Evolutionary conservation across 805 yeast genomes (phyloP).

Genomic region (Jamesozyma jinghongensis): DNA sequence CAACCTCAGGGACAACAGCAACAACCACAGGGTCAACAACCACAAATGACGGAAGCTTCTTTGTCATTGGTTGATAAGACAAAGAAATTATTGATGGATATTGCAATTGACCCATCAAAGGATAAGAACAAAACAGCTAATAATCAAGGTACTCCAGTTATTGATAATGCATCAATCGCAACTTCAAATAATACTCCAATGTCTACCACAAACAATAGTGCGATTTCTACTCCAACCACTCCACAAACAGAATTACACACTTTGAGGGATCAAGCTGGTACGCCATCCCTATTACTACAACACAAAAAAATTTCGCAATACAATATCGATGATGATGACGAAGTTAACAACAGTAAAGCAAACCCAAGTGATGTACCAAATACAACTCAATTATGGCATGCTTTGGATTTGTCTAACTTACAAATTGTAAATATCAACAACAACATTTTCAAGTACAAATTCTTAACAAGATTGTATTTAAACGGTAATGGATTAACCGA

Average conservation of each 20-base stretch:
- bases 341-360: slow-evolving; percentile 24
- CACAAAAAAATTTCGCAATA: slow-evolving; percentile 35
- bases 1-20: slow-evolving; percentile 14
- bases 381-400: slow-evolving; percentile 87
- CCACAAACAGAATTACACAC: slow-evolving; percentile 25
- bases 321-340: slow-evolving; percentile 47
- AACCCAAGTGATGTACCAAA: slow-evolving; percentile 13
- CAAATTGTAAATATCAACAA: slow-evolving; percentile 64
- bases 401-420: slow-evolving; percentile 86
- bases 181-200: slow-evolving; percentile 13
- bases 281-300: slow-evolving; percentile 28
- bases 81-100: slow-evolving; percentile 25
- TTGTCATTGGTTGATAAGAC: slow-evolving; percentile 29
- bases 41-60: slow-evolving; percentile 23
- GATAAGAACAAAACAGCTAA: slow-evolving; percentile 4
- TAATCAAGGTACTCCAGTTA: not conserved
- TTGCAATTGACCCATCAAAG: slow-evolving; percentile 17
- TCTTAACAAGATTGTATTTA: slow-evolving; percentile 76
- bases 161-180: slow-evolving; percentile 4
- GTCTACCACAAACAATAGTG: slow-evolving; percentile 17
- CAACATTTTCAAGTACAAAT: slow-evolving; percentile 68
- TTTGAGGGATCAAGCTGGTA: slow-evolving; percentile 16
- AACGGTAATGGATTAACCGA: slow-evolving; percentile 71
- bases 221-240: slow-evolving; percentile 28
- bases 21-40: slow-evolving; percentile 10